Percentiles rank a stretch among this genome's conserved stretches.
Conservation (phyloP, 345 rosid species). For the Arabidopsis suecica region DNA sequence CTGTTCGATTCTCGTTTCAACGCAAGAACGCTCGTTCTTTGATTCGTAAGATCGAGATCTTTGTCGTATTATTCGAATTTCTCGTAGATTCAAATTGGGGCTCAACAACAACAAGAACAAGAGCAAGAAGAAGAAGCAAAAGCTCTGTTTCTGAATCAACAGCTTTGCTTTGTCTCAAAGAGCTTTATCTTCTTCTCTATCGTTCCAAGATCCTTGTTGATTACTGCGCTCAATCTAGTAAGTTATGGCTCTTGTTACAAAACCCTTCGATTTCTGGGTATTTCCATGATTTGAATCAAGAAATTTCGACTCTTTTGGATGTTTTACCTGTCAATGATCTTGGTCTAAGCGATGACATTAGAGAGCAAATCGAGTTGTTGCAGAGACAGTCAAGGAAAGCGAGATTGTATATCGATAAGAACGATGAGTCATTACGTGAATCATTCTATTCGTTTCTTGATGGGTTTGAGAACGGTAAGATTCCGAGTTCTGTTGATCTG, state of each 20-base stretch:
- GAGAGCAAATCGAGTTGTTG: conserved; percentile 81
- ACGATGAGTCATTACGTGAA: conserved; percentile 70
- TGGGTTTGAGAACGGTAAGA: conserved; percentile 66
- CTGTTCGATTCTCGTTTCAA: conserved; percentile 61
- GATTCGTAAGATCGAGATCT: conserved; percentile 72
- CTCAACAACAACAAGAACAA: conserved; percentile 2
- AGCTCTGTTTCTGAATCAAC: conserved; percentile 36
- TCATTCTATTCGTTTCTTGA: conserved; percentile 64
- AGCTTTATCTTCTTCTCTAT: conserved; percentile 83
- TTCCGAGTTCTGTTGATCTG: conserved; percentile 52
- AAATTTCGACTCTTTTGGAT: conserved; percentile 85
- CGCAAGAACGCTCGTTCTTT: conserved; percentile 75
- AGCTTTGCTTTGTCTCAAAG: conserved; percentile 77
- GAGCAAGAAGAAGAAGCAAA: neutral
- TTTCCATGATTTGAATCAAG: conserved; percentile 93
- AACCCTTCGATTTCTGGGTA: conserved; percentile 83
- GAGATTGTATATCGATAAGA: conserved; percentile 61
- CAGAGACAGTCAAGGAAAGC: conserved; percentile 64
- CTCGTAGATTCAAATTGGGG: conserved; percentile 57
- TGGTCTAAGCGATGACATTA: conserved; percentile 67
- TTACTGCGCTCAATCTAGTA: conserved; percentile 80
- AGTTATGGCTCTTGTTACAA: conserved; percentile 90
- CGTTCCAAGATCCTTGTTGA: conserved; percentile 84
- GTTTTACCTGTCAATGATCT: conserved; percentile 72
- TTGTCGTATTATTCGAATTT: conserved; percentile 66